Percentiles rank a stretch among this genome's conserved stretches.
Evolutionary conservation across 2,329 filamentous ascomycete species (phyloP).

Genomic region (Aspergillus latus): DNA sequence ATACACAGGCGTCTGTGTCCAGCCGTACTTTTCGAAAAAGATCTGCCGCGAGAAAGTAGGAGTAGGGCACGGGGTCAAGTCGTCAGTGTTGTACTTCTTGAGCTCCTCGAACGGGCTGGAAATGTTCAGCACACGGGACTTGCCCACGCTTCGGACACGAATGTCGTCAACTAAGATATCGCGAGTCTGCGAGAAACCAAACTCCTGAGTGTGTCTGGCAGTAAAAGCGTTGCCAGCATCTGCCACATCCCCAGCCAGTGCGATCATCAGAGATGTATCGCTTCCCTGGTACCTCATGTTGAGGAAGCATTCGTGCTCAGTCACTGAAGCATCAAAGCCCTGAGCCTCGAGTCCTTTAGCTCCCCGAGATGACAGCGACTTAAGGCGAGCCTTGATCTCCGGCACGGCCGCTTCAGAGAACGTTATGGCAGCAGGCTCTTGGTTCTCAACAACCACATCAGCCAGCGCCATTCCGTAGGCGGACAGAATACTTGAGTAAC

Average conservation of each 20-base stretch:
- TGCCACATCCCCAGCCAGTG: conserved; percentile 37
- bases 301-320: conserved; percentile 66
- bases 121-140: conserved; percentile 59
- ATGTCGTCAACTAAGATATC: conserved; percentile 89
- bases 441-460: neutral
- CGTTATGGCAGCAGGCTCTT: neutral
- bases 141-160: conserved; percentile 79
- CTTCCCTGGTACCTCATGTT: conserved; percentile 53
- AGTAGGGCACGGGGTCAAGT: neutral
- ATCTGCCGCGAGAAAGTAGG: conserved; percentile 52
- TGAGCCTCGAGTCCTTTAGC: conserved; percentile 32
- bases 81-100: neutral
- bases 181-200: conserved; percentile 75
- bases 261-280: conserved; percentile 51
- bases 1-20: conserved; percentile 25
- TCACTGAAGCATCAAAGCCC: conserved; percentile 89
- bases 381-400: neutral
- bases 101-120: neutral
- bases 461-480: conserved; percentile 54
- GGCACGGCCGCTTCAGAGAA: neutral
- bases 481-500: conserved; percentile 84
- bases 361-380: neutral
- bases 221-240: conserved; percentile 58
- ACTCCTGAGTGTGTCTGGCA: conserved; percentile 83
- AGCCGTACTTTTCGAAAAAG: conserved; percentile 27